Evolutionary conservation across 2,329 filamentous ascomycete genomes (phyloP).

Genomic region (Sclerotinia minor): DNA sequence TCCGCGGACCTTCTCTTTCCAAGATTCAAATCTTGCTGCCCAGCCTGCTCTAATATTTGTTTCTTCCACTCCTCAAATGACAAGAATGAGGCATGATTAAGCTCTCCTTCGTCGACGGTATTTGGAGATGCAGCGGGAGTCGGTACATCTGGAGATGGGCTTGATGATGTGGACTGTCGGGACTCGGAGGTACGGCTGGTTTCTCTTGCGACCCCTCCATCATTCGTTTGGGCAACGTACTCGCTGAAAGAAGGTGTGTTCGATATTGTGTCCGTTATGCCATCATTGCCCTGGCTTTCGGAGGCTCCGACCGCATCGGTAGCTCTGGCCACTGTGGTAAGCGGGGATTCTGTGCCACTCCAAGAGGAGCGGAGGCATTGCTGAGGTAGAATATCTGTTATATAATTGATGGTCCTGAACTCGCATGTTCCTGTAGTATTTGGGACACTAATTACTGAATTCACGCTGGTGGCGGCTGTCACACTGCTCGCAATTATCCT

Average conservation of each 20-base stretch:
- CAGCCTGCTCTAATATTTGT: slow-evolving; percentile 82
- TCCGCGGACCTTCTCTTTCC: slow-evolving; percentile 53
- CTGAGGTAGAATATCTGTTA: slow-evolving; percentile 42
- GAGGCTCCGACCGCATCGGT: not conserved
- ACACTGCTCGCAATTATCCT: slow-evolving; percentile 32
- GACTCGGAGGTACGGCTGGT: slow-evolving; percentile 17
- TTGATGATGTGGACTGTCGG: slow-evolving; percentile 16
- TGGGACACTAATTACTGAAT: slow-evolving; percentile 16
- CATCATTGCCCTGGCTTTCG: not conserved
- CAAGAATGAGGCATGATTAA: slow-evolving; percentile 73
- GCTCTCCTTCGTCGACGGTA: slow-evolving; percentile 36
- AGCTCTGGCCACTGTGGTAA: slow-evolving; percentile 20
- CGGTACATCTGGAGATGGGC: slow-evolving; percentile 14
- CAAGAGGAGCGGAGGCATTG: slow-evolving; percentile 40
- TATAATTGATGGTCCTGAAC: slow-evolving; percentile 43
- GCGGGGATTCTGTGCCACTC: slow-evolving; percentile 33
- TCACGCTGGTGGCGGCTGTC: slow-evolving; percentile 24
- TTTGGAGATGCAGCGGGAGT: slow-evolving; percentile 21
- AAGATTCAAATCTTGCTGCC: slow-evolving; percentile 71
- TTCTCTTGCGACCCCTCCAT: slow-evolving; percentile 11
- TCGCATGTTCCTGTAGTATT: slow-evolving; percentile 39
- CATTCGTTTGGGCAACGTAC: slow-evolving; percentile 8
- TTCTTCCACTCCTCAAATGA: slow-evolving; percentile 99
- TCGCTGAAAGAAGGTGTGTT: slow-evolving; percentile 15
- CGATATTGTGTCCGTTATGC: not conserved